Evolutionary conservation across 345 rosid genomes (phyloP), one percentile per base, ranked within the genome.

Genomic region (Populus deltoides): DNA sequence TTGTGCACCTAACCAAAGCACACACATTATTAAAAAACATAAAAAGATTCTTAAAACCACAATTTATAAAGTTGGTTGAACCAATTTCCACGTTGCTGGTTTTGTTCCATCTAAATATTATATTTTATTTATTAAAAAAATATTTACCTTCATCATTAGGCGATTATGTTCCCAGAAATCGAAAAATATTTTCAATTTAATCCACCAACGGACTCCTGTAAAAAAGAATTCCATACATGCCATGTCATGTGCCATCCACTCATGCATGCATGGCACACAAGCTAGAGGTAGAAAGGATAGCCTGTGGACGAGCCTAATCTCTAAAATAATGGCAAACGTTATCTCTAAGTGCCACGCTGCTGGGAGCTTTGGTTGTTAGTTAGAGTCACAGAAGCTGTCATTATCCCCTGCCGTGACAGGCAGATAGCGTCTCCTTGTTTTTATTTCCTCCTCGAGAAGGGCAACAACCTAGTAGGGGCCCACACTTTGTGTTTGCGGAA

Each of bases 351-450:
- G 67, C 41, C 80, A 81, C 81, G 84, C 62, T 7, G 10, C 0
- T 0, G 47, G 9, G 24, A 10, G 45, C 45, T 75, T 24, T 36
- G 78, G 71, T 22, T 18, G n/a, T 15, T 31, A 25, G 13, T 35
- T 45, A 73, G 36, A 13, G 71, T 61, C 35, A 59, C 80, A 6
- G 24, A 2, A 47, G 78, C 71, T 70, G 77, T 73, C 71, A 31
- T 62, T 36, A 22, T 61, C 78, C 74, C 8, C 71, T 36, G 71
- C 78, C 18, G 74, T 77, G 75, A 68, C 77, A 77, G 74, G 70
- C 63, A 24, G 41, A 36, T 17, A 27, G 38, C 8, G 8, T 66
- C 36, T 41, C 13, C 45, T 12, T 6, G 41, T 66, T 31, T 25
- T 29, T 66, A 29, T 66, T 33, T 31, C 43, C 20, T 1, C 70